Base-by-base conservation (phyloP, 2,329 filamentous ascomycete species). In the Nemania diffusa region DNA sequence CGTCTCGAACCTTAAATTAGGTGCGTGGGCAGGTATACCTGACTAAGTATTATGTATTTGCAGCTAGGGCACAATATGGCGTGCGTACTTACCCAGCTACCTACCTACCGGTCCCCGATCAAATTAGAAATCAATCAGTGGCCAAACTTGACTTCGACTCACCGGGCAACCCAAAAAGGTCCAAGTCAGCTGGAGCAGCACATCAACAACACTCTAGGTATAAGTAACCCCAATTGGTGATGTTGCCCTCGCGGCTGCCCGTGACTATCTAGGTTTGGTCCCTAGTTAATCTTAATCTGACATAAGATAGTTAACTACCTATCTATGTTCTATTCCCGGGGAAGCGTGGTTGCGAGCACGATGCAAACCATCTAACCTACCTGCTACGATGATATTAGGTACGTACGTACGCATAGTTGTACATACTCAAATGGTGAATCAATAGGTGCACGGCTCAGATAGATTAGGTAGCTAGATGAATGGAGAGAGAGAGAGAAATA, bases 71-170 rank as follows among this genome's bases (percentile, higher is more conserved):
- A 51, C 17, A 40, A 26, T 51, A 51, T 51, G 24, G 44, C 44
- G 44, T 24, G 24, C 26, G n/a, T 50, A 27, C 48, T 11, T 51
- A 24, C 42, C 42, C 9, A 24, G n/a, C n/a, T n/a, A 32, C 40
- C 29, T 46, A 53, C 17, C 6, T 56, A 44, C 42, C 27, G 8
- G 8, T 9, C 22, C 44, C n/a, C n/a, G n/a, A n/a, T n/a, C 4
- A 13, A 24, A 48, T 48, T 48, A 48, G 20, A 62, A n/a, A n/a
- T n/a, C n/a, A 20, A 55, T 32, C 42, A 34, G 37, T 62, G 50
- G 59, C 27, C 27, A 27, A 37, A 62, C 40, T 24, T 48, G 51
- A 48, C 20, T 52, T 50, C 42, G 8, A 50, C 26, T 34, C 50
- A 20, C 8, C 24, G 22, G 22, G 32, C 42, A 32, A 57, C 32